phyloP scores from a whole-genome alignment of 495 filamentous ascomycete genomes.

The Aspergillus carlsbadensis region DNA sequence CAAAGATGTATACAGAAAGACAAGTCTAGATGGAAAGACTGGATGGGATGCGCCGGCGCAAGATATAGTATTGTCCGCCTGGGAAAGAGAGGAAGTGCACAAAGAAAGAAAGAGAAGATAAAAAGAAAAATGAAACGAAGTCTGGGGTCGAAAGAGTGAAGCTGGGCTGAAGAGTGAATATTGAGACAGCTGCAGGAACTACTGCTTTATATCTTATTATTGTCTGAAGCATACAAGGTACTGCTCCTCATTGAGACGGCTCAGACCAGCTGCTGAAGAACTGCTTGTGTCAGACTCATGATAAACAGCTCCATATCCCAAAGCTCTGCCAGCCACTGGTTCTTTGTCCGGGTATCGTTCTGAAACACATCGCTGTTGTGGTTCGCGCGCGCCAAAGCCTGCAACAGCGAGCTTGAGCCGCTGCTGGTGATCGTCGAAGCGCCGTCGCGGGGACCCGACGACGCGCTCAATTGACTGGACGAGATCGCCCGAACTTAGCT shows the following conservation, averaged over 20 bases:
- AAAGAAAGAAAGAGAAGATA: slow-evolving; percentile 9
- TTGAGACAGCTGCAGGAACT: background rate
- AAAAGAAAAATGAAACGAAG: slow-evolving; percentile 9
- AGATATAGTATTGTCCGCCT: background rate
- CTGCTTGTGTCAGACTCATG: background rate
- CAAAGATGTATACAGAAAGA: background rate
- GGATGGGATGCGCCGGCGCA: slow-evolving; percentile 16
- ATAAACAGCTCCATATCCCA: background rate
- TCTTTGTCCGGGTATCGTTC: background rate
- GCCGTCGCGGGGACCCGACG: slow-evolving; percentile 9
- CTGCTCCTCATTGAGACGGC: background rate
- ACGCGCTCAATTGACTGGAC: background rate
- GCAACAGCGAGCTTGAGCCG: background rate
- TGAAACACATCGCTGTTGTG: slow-evolving; percentile 12
- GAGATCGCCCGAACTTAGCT: background rate
- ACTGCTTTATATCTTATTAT: slow-evolving; percentile 4
- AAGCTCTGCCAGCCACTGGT: slow-evolving; percentile 2
- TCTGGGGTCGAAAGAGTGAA: slow-evolving; percentile 17
- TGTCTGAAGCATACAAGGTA: background rate
- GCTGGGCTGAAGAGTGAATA: background rate
- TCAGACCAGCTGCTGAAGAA: no score
- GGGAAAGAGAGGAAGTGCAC: background rate
- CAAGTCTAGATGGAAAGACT: background rate
- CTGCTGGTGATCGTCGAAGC: slow-evolving; percentile 11
- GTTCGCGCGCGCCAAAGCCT: slow-evolving; percentile 14